These are phyloP conservation scores for Gossypium schwendimanii DNA, from an alignment of 441 rosid genomes.

Conservation along the genomic window DNA sequence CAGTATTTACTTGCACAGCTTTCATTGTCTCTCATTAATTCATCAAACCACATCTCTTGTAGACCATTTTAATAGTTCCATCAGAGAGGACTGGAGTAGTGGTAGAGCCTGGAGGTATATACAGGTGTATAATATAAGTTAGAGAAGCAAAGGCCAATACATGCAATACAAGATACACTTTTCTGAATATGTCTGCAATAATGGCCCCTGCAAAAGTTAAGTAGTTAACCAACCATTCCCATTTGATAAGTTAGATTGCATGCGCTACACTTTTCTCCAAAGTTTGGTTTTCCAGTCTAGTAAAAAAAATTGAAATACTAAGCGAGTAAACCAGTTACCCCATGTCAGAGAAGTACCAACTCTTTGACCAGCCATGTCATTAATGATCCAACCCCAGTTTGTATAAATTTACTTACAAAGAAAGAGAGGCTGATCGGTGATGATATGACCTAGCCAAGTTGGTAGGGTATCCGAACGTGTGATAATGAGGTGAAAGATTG, in stretches of 20 bases:
- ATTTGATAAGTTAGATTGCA: neutral
- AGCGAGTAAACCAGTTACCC: constrained; percentile 2
- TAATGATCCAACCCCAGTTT: neutral
- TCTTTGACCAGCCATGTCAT: neutral
- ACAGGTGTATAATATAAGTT: neutral
- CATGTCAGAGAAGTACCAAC: neutral
- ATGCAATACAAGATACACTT: neutral
- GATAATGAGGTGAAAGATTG: constrained; percentile 4
- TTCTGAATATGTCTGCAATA: neutral
- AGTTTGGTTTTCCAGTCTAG: constrained; percentile 6
- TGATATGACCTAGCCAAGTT: neutral
- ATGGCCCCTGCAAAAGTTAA: neutral
- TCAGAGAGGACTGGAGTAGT: neutral
- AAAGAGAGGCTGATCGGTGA: neutral
- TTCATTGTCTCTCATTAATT: neutral
- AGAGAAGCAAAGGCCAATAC: constrained; percentile 5
- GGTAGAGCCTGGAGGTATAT: neutral
- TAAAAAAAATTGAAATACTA: neutral
- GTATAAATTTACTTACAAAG: neutral
- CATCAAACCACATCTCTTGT: neutral
- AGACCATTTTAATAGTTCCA: neutral
- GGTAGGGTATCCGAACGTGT: neutral
- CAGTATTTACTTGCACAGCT: neutral
- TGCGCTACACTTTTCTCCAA: neutral
- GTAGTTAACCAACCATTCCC: neutral